A percentile compares a stretch with the other conserved stretches of the same genome.
These are phyloP conservation scores for Cyclotella sp. DNA, from an alignment of 108 stramenopile genomes.

Conservation along the genomic window DNA sequence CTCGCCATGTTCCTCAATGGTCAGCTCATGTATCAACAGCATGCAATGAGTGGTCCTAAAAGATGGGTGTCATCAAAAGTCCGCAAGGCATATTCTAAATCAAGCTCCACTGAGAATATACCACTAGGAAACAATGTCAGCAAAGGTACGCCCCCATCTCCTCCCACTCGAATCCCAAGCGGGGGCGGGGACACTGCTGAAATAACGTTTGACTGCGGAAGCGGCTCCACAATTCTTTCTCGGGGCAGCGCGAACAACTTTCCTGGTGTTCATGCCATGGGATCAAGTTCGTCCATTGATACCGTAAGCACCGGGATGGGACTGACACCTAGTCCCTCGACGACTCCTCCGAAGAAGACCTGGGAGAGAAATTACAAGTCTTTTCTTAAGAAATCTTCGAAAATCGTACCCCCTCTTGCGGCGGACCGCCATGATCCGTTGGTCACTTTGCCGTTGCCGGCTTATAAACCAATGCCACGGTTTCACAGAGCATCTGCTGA, in stretches of 20 bases:
- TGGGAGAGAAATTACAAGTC: slow-evolving; percentile 71
- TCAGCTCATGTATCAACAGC: slow-evolving; percentile 1
- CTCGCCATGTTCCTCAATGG: neutral
- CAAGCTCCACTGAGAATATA: slow-evolving; percentile 8
- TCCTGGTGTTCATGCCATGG: slow-evolving; percentile 1
- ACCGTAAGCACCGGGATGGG: slow-evolving; percentile 27
- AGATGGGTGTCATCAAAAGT: slow-evolving; percentile 42
- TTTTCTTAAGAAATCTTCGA: slow-evolving; percentile 48
- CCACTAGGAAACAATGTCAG: slow-evolving; percentile 2
- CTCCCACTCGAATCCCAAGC: slow-evolving; percentile 27
- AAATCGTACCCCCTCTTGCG: neutral
- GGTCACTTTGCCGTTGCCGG: neutral
- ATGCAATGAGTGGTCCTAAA: slow-evolving; percentile 31
- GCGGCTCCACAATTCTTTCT: slow-evolving; percentile 24
- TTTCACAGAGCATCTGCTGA: slow-evolving; percentile 7
- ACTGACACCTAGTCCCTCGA: slow-evolving; percentile 44
- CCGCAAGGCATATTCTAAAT: slow-evolving; percentile 22
- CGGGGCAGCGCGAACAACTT: slow-evolving; percentile 7
- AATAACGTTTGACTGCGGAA: slow-evolving; percentile 28
- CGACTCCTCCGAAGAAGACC: slow-evolving; percentile 61
- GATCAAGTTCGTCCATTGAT: slow-evolving; percentile 49
- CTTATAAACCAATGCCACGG: neutral
- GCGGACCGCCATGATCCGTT: neutral
- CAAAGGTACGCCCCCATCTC: slow-evolving; percentile 25
- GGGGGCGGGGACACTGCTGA: slow-evolving; percentile 7